A percentile compares a stretch with the other conserved stretches of the same genome.
Conservation (phyloP, 83 land plant genomes). For the Diphasiastrum complanatum region DNA sequence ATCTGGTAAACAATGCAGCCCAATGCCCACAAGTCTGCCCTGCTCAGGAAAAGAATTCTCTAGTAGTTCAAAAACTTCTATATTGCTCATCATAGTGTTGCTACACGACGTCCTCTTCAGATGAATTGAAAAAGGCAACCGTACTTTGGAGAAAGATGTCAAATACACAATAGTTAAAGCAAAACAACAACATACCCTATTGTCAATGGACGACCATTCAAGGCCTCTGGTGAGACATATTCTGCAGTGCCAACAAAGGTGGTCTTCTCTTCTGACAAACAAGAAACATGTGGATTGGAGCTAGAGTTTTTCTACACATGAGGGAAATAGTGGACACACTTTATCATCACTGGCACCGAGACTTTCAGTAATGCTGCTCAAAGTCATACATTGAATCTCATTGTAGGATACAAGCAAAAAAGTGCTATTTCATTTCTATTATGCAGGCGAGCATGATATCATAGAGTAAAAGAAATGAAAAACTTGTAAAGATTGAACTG, state of each 20-base stretch:
- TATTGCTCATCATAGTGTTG: neutral
- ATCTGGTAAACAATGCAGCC: conserved; percentile 97
- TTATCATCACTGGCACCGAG: neutral
- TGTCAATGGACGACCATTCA: conserved; percentile 72
- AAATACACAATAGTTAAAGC: conserved; percentile 9
- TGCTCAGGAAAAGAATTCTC: conserved; percentile 39
- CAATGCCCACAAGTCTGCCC: conserved; percentile 97
- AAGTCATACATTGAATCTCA: too few species aligned
- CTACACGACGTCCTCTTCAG: neutral
- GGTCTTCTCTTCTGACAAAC: conserved; percentile 68
- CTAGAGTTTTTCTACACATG: neutral
- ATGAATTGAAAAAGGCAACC: neutral
- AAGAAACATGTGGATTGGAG: neutral
- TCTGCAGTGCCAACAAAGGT: conserved; percentile 99
- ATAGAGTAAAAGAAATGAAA: too few species aligned
- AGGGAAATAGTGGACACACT: neutral
- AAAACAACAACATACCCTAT: conserved; percentile 44
- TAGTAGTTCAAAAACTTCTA: conserved; percentile 13
- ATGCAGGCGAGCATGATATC: too few species aligned
- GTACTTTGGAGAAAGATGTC: neutral
- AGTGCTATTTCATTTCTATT: too few species aligned
- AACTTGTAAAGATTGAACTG: too few species aligned
- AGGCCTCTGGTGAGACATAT: conserved; percentile 96
- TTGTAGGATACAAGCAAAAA: too few species aligned
- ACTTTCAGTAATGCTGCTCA: too few species aligned